These are phyloP conservation scores for Monilinia vaccinii-corymbosi DNA, from an alignment of 2,329 filamentous ascomycete genomes.

Conservation along the genomic window DNA sequence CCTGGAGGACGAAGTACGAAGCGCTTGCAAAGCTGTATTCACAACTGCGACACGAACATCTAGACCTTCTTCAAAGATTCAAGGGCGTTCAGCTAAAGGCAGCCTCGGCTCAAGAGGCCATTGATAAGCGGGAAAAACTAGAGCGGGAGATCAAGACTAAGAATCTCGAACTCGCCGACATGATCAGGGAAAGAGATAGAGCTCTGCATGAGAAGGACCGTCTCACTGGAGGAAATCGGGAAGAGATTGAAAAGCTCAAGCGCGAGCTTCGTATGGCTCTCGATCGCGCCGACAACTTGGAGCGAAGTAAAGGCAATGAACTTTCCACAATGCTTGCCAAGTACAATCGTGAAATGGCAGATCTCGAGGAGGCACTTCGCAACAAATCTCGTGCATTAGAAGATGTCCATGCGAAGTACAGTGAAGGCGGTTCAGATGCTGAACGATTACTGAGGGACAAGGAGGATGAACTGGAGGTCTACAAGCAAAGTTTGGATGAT, in stretches of 20 bases:
- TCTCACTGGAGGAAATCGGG: constrained; percentile 74
- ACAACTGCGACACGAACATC: constrained; percentile 86
- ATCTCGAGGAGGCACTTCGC: constrained; percentile 84
- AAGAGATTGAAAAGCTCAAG: constrained; percentile 90
- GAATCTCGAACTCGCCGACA: constrained; percentile 95
- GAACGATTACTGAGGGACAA: constrained; percentile 83
- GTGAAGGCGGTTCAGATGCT: constrained; percentile 76
- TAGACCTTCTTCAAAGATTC: constrained; percentile 91
- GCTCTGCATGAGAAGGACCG: constrained; percentile 91
- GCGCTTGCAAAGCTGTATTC: constrained; percentile 94
- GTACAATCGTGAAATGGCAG: constrained; percentile 94
- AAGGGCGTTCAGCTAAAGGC: constrained; percentile 95
- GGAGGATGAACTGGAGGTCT: constrained; percentile 95
- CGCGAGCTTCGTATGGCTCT: constrained; percentile 87
- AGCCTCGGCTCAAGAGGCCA: constrained; percentile 92
- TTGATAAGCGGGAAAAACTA: constrained; percentile 87
- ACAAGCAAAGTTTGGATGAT: constrained; percentile 97
- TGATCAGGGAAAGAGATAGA: constrained; percentile 94
- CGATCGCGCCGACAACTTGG: constrained; percentile 84
- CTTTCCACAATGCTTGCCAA: constrained; percentile 89
- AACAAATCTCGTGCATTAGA: constrained; percentile 84
- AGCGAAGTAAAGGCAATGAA: constrained; percentile 89
- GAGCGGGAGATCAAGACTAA: constrained; percentile 98
- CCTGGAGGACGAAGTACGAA: constrained; percentile 95
- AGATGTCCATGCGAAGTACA: constrained; percentile 67